These are phyloP conservation scores for Aaosphaeria arxii DNA, from an alignment of 2,329 filamentous ascomycete species.

Conservation along the genomic window DNA sequence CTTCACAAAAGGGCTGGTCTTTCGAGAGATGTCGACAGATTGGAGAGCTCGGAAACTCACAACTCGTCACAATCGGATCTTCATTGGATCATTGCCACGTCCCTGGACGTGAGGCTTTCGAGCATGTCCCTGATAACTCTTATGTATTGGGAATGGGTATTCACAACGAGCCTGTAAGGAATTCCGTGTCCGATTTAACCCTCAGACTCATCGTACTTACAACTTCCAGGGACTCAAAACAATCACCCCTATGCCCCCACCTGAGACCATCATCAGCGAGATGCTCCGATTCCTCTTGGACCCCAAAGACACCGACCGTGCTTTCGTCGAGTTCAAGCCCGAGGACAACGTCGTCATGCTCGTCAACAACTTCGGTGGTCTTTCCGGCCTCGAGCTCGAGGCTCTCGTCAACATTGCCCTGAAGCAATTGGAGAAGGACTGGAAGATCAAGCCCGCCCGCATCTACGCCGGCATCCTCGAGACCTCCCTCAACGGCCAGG, in stretches of 20 bases:
- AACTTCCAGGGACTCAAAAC: slow-evolving; percentile 40
- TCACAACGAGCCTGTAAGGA: slow-evolving; percentile 49
- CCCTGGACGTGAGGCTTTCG: slow-evolving; percentile 50
- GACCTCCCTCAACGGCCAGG: slow-evolving; percentile 54
- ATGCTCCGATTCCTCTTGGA: slow-evolving; percentile 51
- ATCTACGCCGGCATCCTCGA: slow-evolving; percentile 51
- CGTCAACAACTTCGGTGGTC: slow-evolving; percentile 50
- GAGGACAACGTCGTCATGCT: slow-evolving; percentile 46
- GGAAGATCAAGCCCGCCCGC: slow-evolving; percentile 48
- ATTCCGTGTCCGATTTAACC: not conserved
- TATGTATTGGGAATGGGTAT: slow-evolving; percentile 49
- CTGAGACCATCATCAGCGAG: slow-evolving; percentile 47
- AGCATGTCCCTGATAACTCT: slow-evolving; percentile 41
- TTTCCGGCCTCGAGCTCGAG: slow-evolving; percentile 48
- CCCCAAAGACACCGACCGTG: slow-evolving; percentile 46
- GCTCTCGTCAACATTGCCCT: slow-evolving; percentile 45
- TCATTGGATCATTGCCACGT: slow-evolving; percentile 54
- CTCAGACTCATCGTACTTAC: not conserved
- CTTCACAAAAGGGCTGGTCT: slow-evolving; percentile 42
- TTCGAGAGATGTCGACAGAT: slow-evolving; percentile 47
- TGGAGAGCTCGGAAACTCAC: slow-evolving; percentile 42
- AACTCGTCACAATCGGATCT: slow-evolving; percentile 51
- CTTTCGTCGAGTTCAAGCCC: slow-evolving; percentile 47
- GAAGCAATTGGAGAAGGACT: slow-evolving; percentile 43
- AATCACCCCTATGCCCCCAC: slow-evolving; percentile 47